phyloP scores from a whole-genome alignment of 192 early-diverging fungal species.

The Podila horticola region DNA sequence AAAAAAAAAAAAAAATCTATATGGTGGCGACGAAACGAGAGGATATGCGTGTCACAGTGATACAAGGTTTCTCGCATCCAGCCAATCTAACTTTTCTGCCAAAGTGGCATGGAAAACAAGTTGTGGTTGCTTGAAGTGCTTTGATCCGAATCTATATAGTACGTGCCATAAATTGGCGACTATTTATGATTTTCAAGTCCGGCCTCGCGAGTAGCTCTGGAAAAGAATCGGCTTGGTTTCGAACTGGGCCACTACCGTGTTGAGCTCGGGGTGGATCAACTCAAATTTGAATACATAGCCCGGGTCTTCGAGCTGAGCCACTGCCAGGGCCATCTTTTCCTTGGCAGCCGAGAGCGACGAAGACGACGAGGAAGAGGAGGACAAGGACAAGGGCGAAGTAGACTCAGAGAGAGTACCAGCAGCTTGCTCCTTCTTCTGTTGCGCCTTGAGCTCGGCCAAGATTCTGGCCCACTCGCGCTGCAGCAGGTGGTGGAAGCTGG shows the following conservation, averaged over 20 bases:
- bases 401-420: background rate
- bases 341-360: background rate
- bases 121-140: no score
- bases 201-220: conserved; percentile 44
- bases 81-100: no score
- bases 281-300: conserved; percentile 49
- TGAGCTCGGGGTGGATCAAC: conserved; percentile 23
- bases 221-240: conserved; percentile 30
- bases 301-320: conserved; percentile 17
- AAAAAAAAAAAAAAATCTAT: no score
- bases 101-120: no score
- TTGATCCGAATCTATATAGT: no score
- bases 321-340: background rate
- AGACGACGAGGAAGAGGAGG: background rate
- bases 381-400: background rate
- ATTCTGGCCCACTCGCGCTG: conserved; percentile 8
- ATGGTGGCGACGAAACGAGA: no score
- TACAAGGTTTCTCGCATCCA: no score
- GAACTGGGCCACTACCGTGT: conserved; percentile 19
- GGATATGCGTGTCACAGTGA: no score
- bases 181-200: background rate
- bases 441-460: background rate
- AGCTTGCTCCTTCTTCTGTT: background rate
- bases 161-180: no score
- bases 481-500: conserved; percentile 31